Evolutionary conservation across 352 stramenopile species (phyloP), one percentile per base, ranked within the genome.

Genomic region (Peronospora destructor): DNA sequence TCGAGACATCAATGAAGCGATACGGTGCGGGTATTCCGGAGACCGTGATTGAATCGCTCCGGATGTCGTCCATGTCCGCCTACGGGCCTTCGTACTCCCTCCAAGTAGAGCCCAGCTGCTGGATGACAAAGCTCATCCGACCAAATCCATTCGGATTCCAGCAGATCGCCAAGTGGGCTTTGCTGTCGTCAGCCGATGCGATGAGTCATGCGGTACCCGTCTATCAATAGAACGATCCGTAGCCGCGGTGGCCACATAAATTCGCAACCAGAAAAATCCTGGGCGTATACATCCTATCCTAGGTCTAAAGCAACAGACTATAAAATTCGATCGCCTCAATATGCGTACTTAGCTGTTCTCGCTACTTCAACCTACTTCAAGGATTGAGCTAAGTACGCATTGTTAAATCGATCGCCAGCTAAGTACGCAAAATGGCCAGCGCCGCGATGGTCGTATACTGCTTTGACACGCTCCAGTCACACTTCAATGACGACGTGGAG

Each of bases 371-470:
- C 3, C 19, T 21, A 21, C 19, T 3, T 21, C 19, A 21, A 21
- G 3, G 19, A 3, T 3, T 21, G 19, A 21, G 19, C 19, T 21
- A 21, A 21, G 19, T 21, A 21, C 19, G 19, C 19, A 21, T n/a
- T n/a, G n/a, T n/a, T n/a, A n/a, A n/a, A n/a, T n/a, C n/a, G n/a
- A n/a, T n/a, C n/a, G n/a, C n/a, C n/a, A n/a, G 19, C 23, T 26
- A 26, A 26, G 23, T 26, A 26, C 23, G 23, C 23, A 66, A 32
- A 13, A 91, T 91, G 80, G 80, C 80, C 57, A 86, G 67, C 52
- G 74, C 71, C 0, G 77, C 71, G 44, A 91, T 91, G 80, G 80
- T 91, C 48, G 73, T 83, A 40, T 91, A 82, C 68, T 91, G 80
- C 69, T 91, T 91, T 51, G 80, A 91, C 64, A 85, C 75, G 45